Evolutionary conservation across 441 rosid species (phyloP).

Genomic region (Erodium texanum): DNA sequence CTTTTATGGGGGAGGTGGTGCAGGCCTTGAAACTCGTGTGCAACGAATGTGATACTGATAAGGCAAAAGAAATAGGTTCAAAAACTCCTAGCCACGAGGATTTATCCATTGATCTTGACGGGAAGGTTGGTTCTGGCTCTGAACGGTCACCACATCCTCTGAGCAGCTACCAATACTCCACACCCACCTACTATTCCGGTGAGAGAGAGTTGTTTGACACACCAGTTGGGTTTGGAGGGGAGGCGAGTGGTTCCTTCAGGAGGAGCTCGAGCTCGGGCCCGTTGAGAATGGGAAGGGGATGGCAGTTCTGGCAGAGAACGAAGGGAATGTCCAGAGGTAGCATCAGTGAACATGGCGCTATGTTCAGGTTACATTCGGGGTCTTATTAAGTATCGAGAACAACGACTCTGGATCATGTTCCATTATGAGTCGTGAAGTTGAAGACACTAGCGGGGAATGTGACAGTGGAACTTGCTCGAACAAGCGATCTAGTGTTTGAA

Average conservation of each 20-base stretch:
- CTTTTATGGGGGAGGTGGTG: slow-evolving; percentile 98
- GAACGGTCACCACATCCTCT: slow-evolving; percentile 31
- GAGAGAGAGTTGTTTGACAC: slow-evolving; percentile 33
- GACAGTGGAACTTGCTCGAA: no score
- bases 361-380: slow-evolving; percentile 42
- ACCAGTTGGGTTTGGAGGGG: slow-evolving; percentile 22
- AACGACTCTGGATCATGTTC: no score
- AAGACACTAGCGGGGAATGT: no score
- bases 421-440: no score
- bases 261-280: slow-evolving; percentile 77
- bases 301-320: slow-evolving; percentile 53
- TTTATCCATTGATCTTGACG: slow-evolving; percentile 21
- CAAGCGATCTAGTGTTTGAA: no score
- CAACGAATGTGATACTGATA: slow-evolving; percentile 52
- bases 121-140: slow-evolving; percentile 28
- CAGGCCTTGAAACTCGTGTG: slow-evolving; percentile 85
- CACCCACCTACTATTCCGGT: slow-evolving; percentile 38
- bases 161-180: not conserved
- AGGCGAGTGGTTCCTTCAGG: slow-evolving; percentile 37
- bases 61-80: slow-evolving; percentile 58
- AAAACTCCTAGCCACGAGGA: slow-evolving; percentile 46
- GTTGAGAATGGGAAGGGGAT: slow-evolving; percentile 38
- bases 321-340: slow-evolving; percentile 58
- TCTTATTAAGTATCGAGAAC: slow-evolving; percentile 20
- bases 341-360: slow-evolving; percentile 51